Evolutionary conservation across 805 yeast species (phyloP).

Genomic region (Kodamaea laetipori): DNA sequence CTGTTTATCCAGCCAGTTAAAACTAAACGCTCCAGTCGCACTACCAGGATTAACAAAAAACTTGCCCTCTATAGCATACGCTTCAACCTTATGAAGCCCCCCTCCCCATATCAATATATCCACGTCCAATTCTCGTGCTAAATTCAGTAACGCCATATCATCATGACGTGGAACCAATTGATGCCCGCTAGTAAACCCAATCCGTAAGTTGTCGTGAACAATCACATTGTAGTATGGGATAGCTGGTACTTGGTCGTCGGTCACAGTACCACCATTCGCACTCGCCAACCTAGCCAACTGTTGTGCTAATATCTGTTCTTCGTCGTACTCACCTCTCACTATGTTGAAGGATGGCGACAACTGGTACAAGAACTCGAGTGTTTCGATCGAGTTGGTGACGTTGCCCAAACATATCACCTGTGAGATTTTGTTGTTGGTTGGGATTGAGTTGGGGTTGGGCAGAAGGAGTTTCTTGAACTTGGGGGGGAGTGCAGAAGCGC

Average conservation of each 20-base stretch:
- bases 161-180: slow-evolving; percentile 83
- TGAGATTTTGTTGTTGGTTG: slow-evolving; percentile 63
- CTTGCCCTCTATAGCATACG: slow-evolving; percentile 88
- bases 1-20: slow-evolving; percentile 59
- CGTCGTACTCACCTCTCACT: slow-evolving; percentile 84
- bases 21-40: slow-evolving; percentile 86
- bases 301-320: slow-evolving; percentile 39
- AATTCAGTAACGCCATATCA: slow-evolving; percentile 76
- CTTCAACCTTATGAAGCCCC: slow-evolving; percentile 81
- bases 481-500: slow-evolving; percentile 63
- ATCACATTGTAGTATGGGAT: slow-evolving; percentile 61
- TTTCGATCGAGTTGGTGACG: slow-evolving; percentile 64
- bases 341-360: slow-evolving; percentile 72
- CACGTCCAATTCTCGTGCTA: slow-evolving; percentile 89
- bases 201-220: slow-evolving; percentile 66
- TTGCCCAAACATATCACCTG: slow-evolving; percentile 88
- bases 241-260: slow-evolving; percentile 14
- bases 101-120: slow-evolving; percentile 94
- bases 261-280: background rate
- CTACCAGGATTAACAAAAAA: slow-evolving; percentile 97
- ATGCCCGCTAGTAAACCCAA: slow-evolving; percentile 86
- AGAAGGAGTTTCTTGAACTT: slow-evolving; percentile 74
- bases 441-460: slow-evolving; percentile 53
- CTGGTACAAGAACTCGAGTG: slow-evolving; percentile 62
- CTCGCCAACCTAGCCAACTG: slow-evolving; percentile 26